These are phyloP conservation scores for Cucumis melo DNA, from an alignment of 306 rosid species.

Conservation along the genomic window DNA sequence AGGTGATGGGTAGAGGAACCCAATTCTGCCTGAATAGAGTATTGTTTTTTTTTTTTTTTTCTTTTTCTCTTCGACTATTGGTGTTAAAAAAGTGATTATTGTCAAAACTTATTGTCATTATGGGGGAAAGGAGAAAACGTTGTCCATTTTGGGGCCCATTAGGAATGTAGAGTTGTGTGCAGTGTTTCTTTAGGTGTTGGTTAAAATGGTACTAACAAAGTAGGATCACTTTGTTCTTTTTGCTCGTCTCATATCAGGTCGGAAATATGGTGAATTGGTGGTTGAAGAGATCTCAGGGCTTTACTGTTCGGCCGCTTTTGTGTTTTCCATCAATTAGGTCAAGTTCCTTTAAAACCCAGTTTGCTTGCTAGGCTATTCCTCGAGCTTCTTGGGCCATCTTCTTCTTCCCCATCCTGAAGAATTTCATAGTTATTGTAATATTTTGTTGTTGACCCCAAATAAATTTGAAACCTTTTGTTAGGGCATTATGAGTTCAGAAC, in stretches of 20 bases:
- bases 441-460: conserved; percentile 28
- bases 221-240: conserved; percentile 36
- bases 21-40: conserved; percentile 15
- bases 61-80: conserved; percentile 15
- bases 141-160: conserved; percentile 27
- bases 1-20: conserved; percentile 28
- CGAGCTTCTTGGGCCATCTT: conserved; percentile 15
- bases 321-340: conserved; percentile 23
- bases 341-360: conserved; percentile 32
- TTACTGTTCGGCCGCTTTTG: conserved; percentile 20
- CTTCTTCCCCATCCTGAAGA: conserved; percentile 21
- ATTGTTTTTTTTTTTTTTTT: conserved; percentile 10
- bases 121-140: conserved; percentile 22
- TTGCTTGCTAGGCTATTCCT: conserved; percentile 18
- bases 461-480: conserved; percentile 24
- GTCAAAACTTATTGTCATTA: conserved; percentile 15
- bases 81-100: conserved; percentile 18
- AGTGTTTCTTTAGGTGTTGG: conserved; percentile 34
- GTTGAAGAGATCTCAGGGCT: conserved; percentile 29
- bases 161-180: conserved; percentile 36
- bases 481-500: not conserved
- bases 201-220: conserved; percentile 36
- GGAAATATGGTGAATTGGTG: conserved; percentile 15
- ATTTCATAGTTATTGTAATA: conserved; percentile 32
- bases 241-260: conserved; percentile 18